phyloP scores from a whole-genome alignment of 257 asterid genomes.

The Oldenlandia corymbosa region DNA sequence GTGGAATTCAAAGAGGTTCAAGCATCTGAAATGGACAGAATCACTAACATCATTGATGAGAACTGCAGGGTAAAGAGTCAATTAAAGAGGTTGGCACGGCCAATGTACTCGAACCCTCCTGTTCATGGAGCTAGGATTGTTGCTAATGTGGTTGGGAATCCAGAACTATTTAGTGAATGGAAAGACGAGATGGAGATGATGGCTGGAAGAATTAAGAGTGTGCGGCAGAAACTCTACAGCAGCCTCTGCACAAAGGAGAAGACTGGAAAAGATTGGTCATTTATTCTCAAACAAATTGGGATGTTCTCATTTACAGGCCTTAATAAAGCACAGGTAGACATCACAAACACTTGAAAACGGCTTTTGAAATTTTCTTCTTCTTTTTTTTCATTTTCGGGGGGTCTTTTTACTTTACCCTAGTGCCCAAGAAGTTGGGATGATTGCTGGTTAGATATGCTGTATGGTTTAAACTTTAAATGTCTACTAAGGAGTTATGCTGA shows the following conservation, averaged over 20 bases:
- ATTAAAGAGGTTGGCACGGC: constrained; percentile 86
- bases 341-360: background rate
- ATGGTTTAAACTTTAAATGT: background rate
- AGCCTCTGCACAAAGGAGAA: constrained; percentile 57
- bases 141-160: constrained; percentile 77
- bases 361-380: background rate
- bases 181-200: constrained; percentile 86
- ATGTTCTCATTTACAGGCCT: constrained; percentile 97
- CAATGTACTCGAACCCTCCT: constrained; percentile 98
- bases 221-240: constrained; percentile 65
- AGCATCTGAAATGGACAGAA: background rate
- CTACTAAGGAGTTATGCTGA: background rate
- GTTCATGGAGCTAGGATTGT: constrained; percentile 92
- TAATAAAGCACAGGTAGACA: constrained; percentile 75
- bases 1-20: background rate
- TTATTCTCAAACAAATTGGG: constrained; percentile 81
- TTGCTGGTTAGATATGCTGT: background rate
- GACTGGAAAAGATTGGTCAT: constrained; percentile 94
- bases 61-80: constrained; percentile 85
- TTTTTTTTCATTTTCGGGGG: too few relatives aligned
- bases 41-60: background rate
- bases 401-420: background rate
- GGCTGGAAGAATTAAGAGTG: constrained; percentile 95
- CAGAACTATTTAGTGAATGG: constrained; percentile 80
- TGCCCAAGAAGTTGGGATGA: background rate